Evolutionary conservation across 2,329 filamentous ascomycete genomes (phyloP).

Genomic region (Orbilia oligospora): DNA sequence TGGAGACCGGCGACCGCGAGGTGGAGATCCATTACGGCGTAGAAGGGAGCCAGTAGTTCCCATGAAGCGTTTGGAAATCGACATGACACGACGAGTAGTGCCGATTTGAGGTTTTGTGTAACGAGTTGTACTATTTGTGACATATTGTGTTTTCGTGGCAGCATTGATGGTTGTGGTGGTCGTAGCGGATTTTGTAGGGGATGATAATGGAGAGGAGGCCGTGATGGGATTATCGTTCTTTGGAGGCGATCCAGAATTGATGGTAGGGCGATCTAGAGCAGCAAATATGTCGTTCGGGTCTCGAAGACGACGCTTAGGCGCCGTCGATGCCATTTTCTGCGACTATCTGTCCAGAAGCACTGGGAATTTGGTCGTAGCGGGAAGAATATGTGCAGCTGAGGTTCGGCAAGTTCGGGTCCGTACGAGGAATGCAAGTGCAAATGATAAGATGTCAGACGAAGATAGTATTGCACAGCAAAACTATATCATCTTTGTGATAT

Average conservation of each 20-base stretch:
- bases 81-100: slow-evolving; percentile 52
- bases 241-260: slow-evolving; percentile 24
- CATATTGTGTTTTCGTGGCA: slow-evolving; percentile 19
- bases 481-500: slow-evolving; percentile 34
- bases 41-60: slow-evolving; percentile 56
- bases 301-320: slow-evolving; percentile 51
- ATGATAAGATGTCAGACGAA: slow-evolving; percentile 12
- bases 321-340: slow-evolving; percentile 38
- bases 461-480: slow-evolving; percentile 18
- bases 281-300: slow-evolving; percentile 58
- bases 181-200: slow-evolving; percentile 34
- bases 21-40: slow-evolving; percentile 54
- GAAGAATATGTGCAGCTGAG: slow-evolving; percentile 9
- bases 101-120: slow-evolving; percentile 55
- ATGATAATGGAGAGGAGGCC: slow-evolving; percentile 23
- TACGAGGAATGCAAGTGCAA: not conserved
- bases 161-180: slow-evolving; percentile 29
- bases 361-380: not conserved
- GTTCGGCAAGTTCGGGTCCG: slow-evolving; percentile 8
- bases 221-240: slow-evolving; percentile 16
- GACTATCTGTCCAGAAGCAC: not conserved
- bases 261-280: slow-evolving; percentile 28
- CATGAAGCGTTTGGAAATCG: slow-evolving; percentile 58
- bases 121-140: slow-evolving; percentile 31
- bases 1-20: slow-evolving; percentile 54